phyloP scores from a whole-genome alignment of 768 basidiomycete genomes.

The Termitomyces sp. region DNA sequence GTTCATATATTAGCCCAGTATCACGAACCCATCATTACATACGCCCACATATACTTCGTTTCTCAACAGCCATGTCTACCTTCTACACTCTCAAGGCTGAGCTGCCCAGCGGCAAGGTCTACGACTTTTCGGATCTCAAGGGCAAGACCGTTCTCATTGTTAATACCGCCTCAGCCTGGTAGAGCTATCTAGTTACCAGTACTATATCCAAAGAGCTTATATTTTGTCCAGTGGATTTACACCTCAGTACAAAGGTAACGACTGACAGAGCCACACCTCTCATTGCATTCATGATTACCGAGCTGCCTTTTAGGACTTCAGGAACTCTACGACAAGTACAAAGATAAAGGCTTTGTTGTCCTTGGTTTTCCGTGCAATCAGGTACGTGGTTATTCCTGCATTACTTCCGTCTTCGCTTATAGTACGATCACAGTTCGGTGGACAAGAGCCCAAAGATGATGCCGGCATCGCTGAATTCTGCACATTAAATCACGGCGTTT shows the following conservation, averaged over 20 bases:
- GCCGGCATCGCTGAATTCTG: constrained; percentile 72
- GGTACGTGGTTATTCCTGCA: constrained; percentile 25
- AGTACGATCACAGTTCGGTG: constrained; percentile 55
- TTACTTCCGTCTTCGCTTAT: background rate
- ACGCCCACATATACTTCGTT: constrained; percentile 1
- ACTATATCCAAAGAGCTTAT: background rate
- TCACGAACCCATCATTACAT: background rate
- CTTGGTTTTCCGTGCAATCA: constrained; percentile 93
- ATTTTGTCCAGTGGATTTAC: constrained; percentile 62
- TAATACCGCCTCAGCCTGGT: constrained; percentile 77
- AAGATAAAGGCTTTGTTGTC: constrained; percentile 67
- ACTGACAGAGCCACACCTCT: background rate
- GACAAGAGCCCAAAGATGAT: constrained; percentile 82
- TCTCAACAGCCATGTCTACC: constrained; percentile 14
- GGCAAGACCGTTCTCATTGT: constrained; percentile 78
- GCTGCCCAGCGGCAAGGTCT: constrained; percentile 46
- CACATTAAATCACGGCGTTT: constrained; percentile 79
- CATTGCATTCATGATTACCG: background rate
- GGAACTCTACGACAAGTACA: constrained; percentile 74
- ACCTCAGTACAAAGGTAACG: constrained; percentile 64
- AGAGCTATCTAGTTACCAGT: constrained; percentile 11
- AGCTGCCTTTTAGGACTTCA: constrained; percentile 55
- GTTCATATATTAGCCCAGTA: constrained; percentile 7
- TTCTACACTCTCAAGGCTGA: constrained; percentile 72
- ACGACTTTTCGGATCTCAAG: constrained; percentile 62